phyloP scores from a whole-genome alignment of 306 rosid genomes.

The Cucumis cinereus region DNA sequence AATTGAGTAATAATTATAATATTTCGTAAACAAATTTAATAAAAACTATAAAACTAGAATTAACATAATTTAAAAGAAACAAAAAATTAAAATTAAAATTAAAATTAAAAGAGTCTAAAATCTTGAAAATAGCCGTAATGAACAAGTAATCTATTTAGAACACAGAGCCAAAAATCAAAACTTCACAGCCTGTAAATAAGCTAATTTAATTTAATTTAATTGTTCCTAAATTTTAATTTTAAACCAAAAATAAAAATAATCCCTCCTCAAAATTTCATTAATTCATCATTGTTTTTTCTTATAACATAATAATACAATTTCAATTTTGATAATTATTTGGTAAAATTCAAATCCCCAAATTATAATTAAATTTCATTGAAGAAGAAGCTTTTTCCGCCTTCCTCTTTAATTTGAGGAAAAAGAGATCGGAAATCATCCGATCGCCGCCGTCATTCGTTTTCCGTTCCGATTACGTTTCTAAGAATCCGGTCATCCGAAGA shows the following conservation, averaged over 20 bases:
- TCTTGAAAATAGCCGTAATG: background rate
- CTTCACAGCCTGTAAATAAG: background rate
- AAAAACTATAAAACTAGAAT: background rate
- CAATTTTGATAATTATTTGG: background rate
- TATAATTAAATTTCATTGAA: background rate
- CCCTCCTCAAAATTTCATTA: background rate
- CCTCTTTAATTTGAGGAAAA: background rate
- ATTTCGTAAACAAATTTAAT: background rate
- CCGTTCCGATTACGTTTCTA: constrained; percentile 29
- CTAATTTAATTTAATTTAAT: background rate
- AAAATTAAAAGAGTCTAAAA: background rate
- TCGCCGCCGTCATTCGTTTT: background rate
- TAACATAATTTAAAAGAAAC: background rate
- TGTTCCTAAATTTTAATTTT: too few relatives aligned
- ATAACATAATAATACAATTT: background rate
- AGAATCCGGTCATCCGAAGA: constrained; percentile 85
- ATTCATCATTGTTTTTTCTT: too few relatives aligned
- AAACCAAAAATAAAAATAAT: too few relatives aligned
- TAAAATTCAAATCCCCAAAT: background rate
- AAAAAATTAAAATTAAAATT: background rate
- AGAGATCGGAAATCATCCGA: background rate
- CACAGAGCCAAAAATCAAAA: background rate
- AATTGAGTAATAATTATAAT: background rate
- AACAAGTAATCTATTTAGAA: background rate
- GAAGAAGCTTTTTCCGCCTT: background rate